Conservation (phyloP, 2,329 filamentous ascomycete species). For the Stachybotrys elegans region DNA sequence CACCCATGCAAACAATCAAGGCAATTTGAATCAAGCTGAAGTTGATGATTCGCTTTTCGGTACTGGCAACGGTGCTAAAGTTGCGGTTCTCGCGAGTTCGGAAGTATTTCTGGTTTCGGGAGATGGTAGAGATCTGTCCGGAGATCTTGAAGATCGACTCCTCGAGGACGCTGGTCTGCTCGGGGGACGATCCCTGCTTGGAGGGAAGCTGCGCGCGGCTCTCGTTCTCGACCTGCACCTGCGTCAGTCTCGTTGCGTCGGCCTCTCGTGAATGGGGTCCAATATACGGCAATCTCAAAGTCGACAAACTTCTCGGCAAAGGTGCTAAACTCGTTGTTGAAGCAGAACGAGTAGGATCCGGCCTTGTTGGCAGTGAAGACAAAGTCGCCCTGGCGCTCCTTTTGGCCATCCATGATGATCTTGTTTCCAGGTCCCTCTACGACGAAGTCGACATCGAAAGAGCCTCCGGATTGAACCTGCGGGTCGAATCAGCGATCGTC, state of each 20-base stretch:
- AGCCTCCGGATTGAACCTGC: slow-evolving; percentile 95
- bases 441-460: slow-evolving; percentile 92
- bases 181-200: slow-evolving; percentile 81
- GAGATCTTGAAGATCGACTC: slow-evolving; percentile 96
- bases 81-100: slow-evolving; percentile 97
- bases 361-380: slow-evolving; percentile 87
- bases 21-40: slow-evolving; percentile 90
- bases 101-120: slow-evolving; percentile 98
- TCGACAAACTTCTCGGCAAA: slow-evolving; percentile 97
- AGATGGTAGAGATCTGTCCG: slow-evolving; percentile 87
- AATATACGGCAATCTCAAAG: slow-evolving; percentile 79
- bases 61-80: slow-evolving; percentile 96
- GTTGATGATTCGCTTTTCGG: slow-evolving; percentile 93
- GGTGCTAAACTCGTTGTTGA: slow-evolving; percentile 97
- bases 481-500: slow-evolving; percentile 3
- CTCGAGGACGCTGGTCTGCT: slow-evolving; percentile 84
- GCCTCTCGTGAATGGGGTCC: background rate
- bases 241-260: slow-evolving; percentile 8
- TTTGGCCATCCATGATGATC: slow-evolving; percentile 77
- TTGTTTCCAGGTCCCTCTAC: slow-evolving; percentile 79
- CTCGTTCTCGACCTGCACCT: slow-evolving; percentile 80
- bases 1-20: slow-evolving; percentile 93
- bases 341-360: slow-evolving; percentile 96
- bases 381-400: slow-evolving; percentile 94
- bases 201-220: slow-evolving; percentile 74